Base-by-base conservation (phyloP, 2,329 filamentous ascomycete species). In the Fusarium sp. region DNA sequence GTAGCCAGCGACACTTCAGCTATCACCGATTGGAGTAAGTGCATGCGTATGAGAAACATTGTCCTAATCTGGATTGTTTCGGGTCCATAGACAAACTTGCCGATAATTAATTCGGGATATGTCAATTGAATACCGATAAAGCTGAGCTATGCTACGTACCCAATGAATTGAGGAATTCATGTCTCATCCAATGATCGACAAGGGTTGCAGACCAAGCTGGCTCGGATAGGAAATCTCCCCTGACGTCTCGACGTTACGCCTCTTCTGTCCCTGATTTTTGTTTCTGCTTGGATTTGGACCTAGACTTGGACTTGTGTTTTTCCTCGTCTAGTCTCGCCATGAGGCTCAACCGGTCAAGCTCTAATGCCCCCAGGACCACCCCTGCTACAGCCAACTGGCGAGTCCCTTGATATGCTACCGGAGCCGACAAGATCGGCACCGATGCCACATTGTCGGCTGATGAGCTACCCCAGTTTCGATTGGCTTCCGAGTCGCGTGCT, bases 331-430 rank as follows among this genome's bases (percentile, higher is more conserved):
- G 31, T 51, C 73, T 72, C 20, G 77, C 74, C 65, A 70, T 72
- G 45, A 56, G 40, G 50, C 74, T 78, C 52, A 79, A 57, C n/a
- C 76, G 72, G 34, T 79, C 78, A 34, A 79, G 62, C n/a, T 79
- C 73, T 26, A 67, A 66, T 33, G 73, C 72, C 33, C 75, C 77
- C 65, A 78, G 42, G 18, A 72, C 58, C 44, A 76, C 58, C 20
- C 74, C 74, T 8, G 75, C 76, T 57, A 73, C 61, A 31, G 64
- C 75, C 45, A 77, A 58, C 9, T 74, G 72, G 31, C 65, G 68
- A 28, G 73, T 69, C 30, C 70, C 69, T 36, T 73, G 64, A 13
- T 64, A 67, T 7, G 49, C 67, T 18, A 38, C 54, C 30, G 72
- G 70, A 57, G 69, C 72, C 50, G 70, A 65, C 28, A 64, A 54